These are phyloP conservation scores for Vitis rupestris DNA, from an alignment of 164 flowering plant genomes.

Conservation along the genomic window DNA sequence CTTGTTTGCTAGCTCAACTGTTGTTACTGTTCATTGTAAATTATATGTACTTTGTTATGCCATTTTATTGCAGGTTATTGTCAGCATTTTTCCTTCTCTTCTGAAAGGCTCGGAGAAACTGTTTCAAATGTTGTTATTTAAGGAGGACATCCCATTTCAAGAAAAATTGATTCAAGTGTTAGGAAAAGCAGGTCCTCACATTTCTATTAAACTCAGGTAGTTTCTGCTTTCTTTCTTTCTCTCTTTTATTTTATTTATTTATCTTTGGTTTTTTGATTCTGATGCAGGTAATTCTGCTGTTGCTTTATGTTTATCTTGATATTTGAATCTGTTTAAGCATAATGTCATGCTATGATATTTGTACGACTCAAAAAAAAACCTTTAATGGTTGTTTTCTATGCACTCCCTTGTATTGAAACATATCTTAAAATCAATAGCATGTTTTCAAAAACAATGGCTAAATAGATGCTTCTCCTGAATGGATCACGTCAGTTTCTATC, in stretches of 20 bases:
- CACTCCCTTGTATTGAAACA: no score
- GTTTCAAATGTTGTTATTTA: constrained; percentile 41
- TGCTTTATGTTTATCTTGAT: no score
- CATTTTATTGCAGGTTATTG: constrained; percentile 43
- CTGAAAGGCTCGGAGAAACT: constrained; percentile 67
- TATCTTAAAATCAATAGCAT: no score
- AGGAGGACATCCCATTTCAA: constrained; percentile 31
- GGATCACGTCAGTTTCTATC: no score
- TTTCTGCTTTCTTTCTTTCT: constrained; percentile 2
- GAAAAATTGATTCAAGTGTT: constrained; percentile 61
- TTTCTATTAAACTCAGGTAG: constrained; percentile 63
- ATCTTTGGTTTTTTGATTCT: background rate
- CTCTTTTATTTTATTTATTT: background rate
- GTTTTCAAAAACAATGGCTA: no score
- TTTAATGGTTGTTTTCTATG: no score
- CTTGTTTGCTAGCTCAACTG: background rate
- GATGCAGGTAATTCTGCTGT: no score
- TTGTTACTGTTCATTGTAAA: background rate
- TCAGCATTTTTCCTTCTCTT: constrained; percentile 59
- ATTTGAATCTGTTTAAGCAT: no score
- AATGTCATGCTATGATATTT: no score
- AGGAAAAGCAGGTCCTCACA: constrained; percentile 59
- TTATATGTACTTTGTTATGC: constrained; percentile 6
- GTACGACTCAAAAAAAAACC: no score
- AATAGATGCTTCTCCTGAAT: no score